A percentile compares a stretch with the other conserved stretches of the same genome.
These are phyloP conservation scores for Camellia oleifera DNA, from an alignment of 179 eudicot genomes.

Conservation along the genomic window DNA sequence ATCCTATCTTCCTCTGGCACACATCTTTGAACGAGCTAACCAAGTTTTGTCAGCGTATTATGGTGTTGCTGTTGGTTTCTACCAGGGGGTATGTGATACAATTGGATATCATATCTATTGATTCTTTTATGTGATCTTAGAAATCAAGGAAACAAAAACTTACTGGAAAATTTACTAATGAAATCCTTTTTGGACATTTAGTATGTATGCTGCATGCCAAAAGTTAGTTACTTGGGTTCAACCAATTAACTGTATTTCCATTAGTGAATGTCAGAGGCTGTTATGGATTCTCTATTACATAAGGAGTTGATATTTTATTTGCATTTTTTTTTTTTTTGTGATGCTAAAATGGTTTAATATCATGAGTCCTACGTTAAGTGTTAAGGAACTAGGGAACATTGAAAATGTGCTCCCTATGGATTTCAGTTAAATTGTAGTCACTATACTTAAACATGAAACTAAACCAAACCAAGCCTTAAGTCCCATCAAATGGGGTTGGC, in stretches of 20 bases:
- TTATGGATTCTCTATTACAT: not conserved
- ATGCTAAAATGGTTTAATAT: not conserved
- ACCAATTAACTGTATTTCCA: not conserved
- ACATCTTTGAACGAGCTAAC: conserved; percentile 91
- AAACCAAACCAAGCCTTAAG: too few relatives aligned
- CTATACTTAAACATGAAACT: too few relatives aligned
- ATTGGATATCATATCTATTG: not conserved
- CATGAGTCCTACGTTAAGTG: not conserved
- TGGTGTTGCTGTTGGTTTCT: conserved; percentile 93
- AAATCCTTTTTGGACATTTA: not conserved
- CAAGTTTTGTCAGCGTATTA: conserved; percentile 53
- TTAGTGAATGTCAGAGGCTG: not conserved
- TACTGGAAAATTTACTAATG: not conserved
- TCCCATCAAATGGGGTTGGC: too few relatives aligned
- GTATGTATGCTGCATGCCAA: not conserved
- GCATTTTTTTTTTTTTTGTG: not conserved
- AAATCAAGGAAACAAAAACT: conserved; percentile 6
- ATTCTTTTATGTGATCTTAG: not conserved
- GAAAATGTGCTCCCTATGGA: conserved; percentile 4
- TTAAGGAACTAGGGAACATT: not conserved
- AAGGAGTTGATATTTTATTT: not conserved
- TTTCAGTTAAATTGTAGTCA: too few relatives aligned
- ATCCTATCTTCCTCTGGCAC: conserved; percentile 98
- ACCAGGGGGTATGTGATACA: conserved; percentile 83
- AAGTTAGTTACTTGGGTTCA: conserved; percentile 10